Percentiles rank a stretch among this genome's conserved stretches.
Conservation (phyloP, 78 protist genomes). For the Speleostelium caveatum region DNA sequence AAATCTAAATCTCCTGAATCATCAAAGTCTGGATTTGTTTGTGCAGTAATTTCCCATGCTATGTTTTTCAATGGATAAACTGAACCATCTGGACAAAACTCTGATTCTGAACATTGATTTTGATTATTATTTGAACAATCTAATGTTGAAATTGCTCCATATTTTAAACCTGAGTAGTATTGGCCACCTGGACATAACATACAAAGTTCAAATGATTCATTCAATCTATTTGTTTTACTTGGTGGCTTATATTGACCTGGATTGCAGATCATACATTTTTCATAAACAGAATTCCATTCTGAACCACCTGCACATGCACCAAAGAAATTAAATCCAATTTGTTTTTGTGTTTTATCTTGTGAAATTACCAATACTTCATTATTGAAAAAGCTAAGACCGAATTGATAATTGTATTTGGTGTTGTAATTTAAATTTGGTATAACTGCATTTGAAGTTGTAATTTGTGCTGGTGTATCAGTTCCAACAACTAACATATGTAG, state of each 20-base stretch:
- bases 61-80: slow-evolving; percentile 13
- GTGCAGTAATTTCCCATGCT: neutral
- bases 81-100: slow-evolving; percentile 71
- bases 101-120: neutral
- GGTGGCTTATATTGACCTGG: slow-evolving; percentile 58
- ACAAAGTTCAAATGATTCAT: slow-evolving; percentile 61
- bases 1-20: slow-evolving; percentile 48
- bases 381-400: slow-evolving; percentile 2
- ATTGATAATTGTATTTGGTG: slow-evolving; percentile 46
- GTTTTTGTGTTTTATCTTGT: slow-evolving; percentile 1
- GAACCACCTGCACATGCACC: slow-evolving; percentile 38
- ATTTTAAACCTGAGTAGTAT: neutral
- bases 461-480: neutral
- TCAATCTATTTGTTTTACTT: neutral
- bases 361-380: slow-evolving; percentile 34
- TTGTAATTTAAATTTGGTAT: slow-evolving; percentile 58
- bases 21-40: slow-evolving; percentile 34
- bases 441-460: slow-evolving; percentile 14
- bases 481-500: no score
- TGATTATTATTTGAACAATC: slow-evolving; percentile 6
- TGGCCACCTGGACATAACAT: slow-evolving; percentile 53
- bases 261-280: slow-evolving; percentile 12
- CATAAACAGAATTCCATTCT: slow-evolving; percentile 36
- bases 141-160: neutral
- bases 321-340: slow-evolving; percentile 43